phyloP scores from a whole-genome alignment of 306 rosid genomes.

The Medicago ruthenica region DNA sequence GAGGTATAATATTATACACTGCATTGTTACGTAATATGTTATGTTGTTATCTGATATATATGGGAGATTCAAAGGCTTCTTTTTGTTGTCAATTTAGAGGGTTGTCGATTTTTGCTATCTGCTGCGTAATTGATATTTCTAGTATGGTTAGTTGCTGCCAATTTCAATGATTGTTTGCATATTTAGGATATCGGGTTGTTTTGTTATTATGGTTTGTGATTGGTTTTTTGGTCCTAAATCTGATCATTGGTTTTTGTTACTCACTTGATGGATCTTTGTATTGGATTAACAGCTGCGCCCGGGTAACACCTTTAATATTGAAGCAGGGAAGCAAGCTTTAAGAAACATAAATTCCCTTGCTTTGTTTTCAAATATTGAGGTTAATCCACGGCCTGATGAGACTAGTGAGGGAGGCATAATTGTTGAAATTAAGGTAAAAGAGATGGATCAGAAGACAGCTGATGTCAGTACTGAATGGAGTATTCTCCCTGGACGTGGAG shows the following conservation, averaged over 20 bases:
- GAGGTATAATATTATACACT: slow-evolving; percentile 57
- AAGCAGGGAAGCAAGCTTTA: slow-evolving; percentile 98
- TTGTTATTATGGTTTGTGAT: slow-evolving; percentile 11
- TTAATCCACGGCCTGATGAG: slow-evolving; percentile 95
- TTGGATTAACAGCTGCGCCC: slow-evolving; percentile 72
- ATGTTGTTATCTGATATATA: neutral
- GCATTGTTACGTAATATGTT: neutral
- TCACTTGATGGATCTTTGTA: slow-evolving; percentile 47
- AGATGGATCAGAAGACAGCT: slow-evolving; percentile 90
- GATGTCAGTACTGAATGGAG: slow-evolving; percentile 98
- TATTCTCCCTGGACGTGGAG: slow-evolving; percentile 95
- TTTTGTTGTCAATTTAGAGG: neutral
- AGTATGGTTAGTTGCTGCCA: neutral
- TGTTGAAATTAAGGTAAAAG: slow-evolving; percentile 92
- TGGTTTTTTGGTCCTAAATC: neutral
- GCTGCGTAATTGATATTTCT: neutral
- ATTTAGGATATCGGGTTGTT: too few relatives aligned
- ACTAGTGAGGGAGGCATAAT: slow-evolving; percentile 91
- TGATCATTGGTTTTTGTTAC: slow-evolving; percentile 8
- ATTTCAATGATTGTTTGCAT: neutral
- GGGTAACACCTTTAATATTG: slow-evolving; percentile 80
- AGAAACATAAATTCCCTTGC: slow-evolving; percentile 87
- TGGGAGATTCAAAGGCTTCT: neutral
- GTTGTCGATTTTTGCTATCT: neutral
- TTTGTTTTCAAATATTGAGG: slow-evolving; percentile 95